Evolutionary conservation across 1,284 basidiomycete species (phyloP), one percentile per base, ranked within the genome.

Genomic region (Cryptococcus deneoformans): DNA sequence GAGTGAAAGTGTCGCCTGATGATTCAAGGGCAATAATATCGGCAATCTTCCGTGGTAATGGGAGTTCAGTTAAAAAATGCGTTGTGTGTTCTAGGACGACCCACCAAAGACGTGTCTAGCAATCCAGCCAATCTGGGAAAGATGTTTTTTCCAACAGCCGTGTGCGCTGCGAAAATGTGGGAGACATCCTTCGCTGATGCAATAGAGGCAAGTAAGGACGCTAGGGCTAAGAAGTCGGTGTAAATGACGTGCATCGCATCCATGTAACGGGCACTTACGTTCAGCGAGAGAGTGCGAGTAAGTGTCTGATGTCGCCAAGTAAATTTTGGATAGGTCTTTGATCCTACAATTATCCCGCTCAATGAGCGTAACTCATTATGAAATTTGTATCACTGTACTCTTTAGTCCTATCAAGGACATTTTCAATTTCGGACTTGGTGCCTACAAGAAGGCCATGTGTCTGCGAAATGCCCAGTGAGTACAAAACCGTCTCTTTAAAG

Each of bases 371-470:
- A n/a, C 37, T 40, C 14, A 34, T 39, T 38, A 36, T 12, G 39
- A 37, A n/a, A 5, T 16, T 20, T 24, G 16, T 10, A 35, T 8
- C 2, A 48, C 61, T 65, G 76, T 29, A 89, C 92, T 85, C 92
- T 81, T 89, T 88, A 14, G 86, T 91, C 68, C 86, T 84, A 61
- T 88, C 86, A 2, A 93, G 80, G 1, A 88, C 84, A 38, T 75
- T 73, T 57, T 85, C 81, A n/a, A 91, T 83, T 62, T 90, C 84
- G 29, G 85, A 85, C 62, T 87, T 83, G 34, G 82, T 82, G 20
- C 92, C 92, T 11, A 92, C 81, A 39, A 99, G 80, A 46, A 99
- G 82, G n/a, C 88, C 94, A 46, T 91, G 89, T 46, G 97, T 87
- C 70, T 90, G 50, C 29, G 5, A 29, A 9, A 37, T 3, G 5